A percentile compares a stretch with the other conserved stretches of the same genome.
phyloP scores from a whole-genome alignment of 768 basidiomycete species.

The Rhodosporidiobolus sp. region DNA sequence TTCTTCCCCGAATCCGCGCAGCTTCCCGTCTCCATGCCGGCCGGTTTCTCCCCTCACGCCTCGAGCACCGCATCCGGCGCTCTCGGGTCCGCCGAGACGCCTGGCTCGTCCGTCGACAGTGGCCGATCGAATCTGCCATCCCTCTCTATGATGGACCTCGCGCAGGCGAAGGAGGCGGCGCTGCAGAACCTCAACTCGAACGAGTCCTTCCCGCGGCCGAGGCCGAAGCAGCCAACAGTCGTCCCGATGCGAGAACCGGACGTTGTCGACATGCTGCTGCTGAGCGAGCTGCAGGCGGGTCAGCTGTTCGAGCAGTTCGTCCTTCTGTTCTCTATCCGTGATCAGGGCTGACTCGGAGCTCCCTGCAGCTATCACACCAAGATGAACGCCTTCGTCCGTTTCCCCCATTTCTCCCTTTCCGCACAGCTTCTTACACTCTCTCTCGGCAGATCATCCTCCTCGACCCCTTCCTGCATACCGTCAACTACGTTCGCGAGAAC shows the following conservation, averaged over 20 bases:
- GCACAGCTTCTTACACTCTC: too few species aligned
- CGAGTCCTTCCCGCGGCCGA: background rate
- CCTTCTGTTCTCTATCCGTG: background rate
- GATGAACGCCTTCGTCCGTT: conserved; percentile 20
- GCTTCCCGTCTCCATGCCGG: background rate
- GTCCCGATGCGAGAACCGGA: background rate
- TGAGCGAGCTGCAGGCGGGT: conserved; percentile 18
- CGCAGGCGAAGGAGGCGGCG: conserved; percentile 18
- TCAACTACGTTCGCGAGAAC: conserved; percentile 17
- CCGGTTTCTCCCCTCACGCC: background rate
- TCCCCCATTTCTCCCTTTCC: too few species aligned
- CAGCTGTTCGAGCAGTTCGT: conserved; percentile 22
- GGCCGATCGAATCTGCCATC: background rate
- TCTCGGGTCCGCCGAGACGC: background rate
- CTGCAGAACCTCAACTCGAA: conserved; percentile 6
- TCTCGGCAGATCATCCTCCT: conserved; percentile 23
- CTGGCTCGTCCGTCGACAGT: background rate
- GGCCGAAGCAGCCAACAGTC: background rate
- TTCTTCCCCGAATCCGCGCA: background rate
- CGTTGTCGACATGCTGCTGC: conserved; percentile 21
- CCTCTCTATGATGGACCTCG: conserved; percentile 24
- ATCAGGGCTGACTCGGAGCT: background rate
- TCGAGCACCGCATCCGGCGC: background rate
- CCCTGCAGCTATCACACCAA: conserved; percentile 10
- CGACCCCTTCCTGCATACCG: conserved; percentile 17